Evolutionary conservation across 805 yeast species (phyloP), one percentile per base, ranked within the genome.

Genomic region (Yamadazyma scolyti): DNA sequence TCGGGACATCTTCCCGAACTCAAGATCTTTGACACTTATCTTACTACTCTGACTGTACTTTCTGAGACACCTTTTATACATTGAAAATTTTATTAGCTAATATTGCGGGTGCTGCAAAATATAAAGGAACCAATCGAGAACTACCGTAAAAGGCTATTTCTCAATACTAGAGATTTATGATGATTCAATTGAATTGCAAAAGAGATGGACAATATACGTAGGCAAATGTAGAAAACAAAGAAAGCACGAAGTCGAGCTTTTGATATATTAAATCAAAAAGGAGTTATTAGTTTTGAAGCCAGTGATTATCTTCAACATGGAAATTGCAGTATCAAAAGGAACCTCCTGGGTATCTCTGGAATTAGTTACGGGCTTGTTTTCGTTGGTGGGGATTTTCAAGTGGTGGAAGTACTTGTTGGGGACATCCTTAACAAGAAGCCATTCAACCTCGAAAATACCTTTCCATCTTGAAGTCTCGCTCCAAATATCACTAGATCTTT

Each of bases 261-360:
- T 19, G 10, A 22, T 12, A 10, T 9, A 23, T n/a, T 28, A 24
- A 27, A 28, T 33, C 22, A 41, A 34, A 20, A 41, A 41, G 7
- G 42, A 37, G 9, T 34, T 10, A 5, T 28, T 28, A 15, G 44
- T 24, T 27, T 34, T 39, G 30, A 49, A 55, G 12, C 53, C 42
- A 28, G 48, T 44, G 42, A 74, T 73, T 4, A 73, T 56, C 16
- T 65, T 59, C 23, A 77, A 34, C 67, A 77, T 66, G 12, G 68
- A 55, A 7, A 55, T 36, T 1, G 77, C 82, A 17, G 71, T 54
- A 3, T 60, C 64, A 29, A 55, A 57, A 1, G 82, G 77, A 13
- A 77, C 42, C 34, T 73, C 79, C 48, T 77, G 82, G 0, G 82
- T 73, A 43, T 78, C 83, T 42, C 82, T 66, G 12, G 82, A 75